A percentile compares a stretch with the other conserved stretches of the same genome.
Conservation (phyloP, 1,284 basidiomycete species). For the Rhodofomes roseus region DNA sequence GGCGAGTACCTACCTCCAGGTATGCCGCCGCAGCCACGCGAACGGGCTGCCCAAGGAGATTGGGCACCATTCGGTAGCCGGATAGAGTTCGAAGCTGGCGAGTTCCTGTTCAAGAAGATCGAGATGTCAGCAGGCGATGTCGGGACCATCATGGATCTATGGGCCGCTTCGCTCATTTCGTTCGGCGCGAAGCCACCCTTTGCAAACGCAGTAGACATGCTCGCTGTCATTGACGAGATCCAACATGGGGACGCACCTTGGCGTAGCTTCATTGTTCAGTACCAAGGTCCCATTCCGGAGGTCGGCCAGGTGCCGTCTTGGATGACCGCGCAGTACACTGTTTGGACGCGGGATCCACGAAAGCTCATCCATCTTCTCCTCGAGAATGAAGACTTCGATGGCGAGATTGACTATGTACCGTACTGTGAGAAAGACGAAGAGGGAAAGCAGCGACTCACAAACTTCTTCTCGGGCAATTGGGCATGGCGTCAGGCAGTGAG, state of each 20-base stretch:
- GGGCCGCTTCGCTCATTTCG: conserved; percentile 14
- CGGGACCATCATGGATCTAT: conserved; percentile 25
- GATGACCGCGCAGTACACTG: conserved; percentile 16
- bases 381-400: conserved; percentile 20
- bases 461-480: conserved; percentile 18
- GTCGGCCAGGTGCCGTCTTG: conserved; percentile 12
- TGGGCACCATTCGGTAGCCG: conserved; percentile 4
- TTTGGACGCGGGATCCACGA: conserved; percentile 18
- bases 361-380: conserved; percentile 19
- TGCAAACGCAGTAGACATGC: conserved; percentile 12
- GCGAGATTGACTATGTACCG: conserved; percentile 19
- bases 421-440: conserved; percentile 8
- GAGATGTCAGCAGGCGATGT: conserved; percentile 18
- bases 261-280: conserved; percentile 16
- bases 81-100: conserved; percentile 7
- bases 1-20: too few species aligned
- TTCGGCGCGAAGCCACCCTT: conserved; percentile 17
- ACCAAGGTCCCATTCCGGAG: conserved; percentile 8
- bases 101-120: conserved; percentile 5
- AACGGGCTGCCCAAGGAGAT: not conserved
- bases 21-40: too few species aligned
- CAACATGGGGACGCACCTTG: conserved; percentile 20
- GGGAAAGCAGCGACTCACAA: conserved; percentile 6
- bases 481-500: conserved; percentile 22
- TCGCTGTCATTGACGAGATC: conserved; percentile 17